Conservation (phyloP, 2,329 filamentous ascomycete species). For the Phaeosphaeria sp. region DNA sequence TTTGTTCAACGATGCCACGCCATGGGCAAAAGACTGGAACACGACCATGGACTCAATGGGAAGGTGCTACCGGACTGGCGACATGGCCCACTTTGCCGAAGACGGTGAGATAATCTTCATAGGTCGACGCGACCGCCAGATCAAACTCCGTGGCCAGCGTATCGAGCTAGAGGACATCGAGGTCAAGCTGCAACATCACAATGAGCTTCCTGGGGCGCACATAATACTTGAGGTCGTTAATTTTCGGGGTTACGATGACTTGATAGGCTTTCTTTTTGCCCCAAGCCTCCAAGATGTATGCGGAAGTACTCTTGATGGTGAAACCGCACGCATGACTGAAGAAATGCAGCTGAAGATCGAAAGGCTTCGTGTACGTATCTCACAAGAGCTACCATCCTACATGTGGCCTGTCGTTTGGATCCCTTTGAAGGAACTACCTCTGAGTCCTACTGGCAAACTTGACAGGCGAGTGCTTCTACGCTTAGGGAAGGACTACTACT, state of each 20-base stretch:
- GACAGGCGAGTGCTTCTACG: not conserved
- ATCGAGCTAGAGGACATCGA: constrained; percentile 47
- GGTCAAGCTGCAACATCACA: not conserved
- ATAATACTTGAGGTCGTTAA: not conserved
- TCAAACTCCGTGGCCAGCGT: constrained; percentile 43
- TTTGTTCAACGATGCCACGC: not conserved
- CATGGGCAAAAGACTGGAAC: not conserved
- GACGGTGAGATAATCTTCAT: constrained; percentile 13
- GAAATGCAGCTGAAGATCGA: not conserved
- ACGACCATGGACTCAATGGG: not conserved
- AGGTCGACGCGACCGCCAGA: constrained; percentile 16
- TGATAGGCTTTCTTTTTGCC: not conserved
- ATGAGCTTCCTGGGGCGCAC: not conserved
- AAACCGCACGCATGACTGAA: not conserved
- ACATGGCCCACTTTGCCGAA: constrained; percentile 5
- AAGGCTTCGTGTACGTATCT: not conserved
- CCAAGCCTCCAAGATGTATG: not conserved
- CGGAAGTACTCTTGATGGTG: not conserved
- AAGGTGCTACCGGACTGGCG: constrained; percentile 12
- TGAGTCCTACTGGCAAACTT: not conserved
- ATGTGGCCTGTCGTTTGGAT: not conserved
- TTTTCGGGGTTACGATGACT: not conserved
- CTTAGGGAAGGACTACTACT: not conserved
- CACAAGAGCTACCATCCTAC: not conserved
- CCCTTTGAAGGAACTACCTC: not conserved